phyloP scores from a whole-genome alignment of 2,329 filamentous ascomycete species.

The Anisogramma anomala region DNA sequence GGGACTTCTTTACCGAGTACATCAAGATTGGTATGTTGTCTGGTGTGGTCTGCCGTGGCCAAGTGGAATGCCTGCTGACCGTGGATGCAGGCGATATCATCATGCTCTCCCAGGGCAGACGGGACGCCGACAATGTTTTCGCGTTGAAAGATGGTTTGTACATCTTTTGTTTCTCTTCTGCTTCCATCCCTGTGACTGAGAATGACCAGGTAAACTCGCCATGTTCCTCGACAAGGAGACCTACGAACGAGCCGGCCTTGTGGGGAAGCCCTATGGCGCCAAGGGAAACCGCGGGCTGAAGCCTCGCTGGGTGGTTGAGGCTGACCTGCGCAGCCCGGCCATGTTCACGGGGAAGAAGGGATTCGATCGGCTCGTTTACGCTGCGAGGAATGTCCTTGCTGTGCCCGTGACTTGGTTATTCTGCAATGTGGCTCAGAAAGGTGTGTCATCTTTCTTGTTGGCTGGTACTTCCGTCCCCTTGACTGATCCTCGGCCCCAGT shows the following conservation, averaged over 20 bases:
- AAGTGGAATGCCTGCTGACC: not conserved
- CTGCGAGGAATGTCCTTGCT: conserved; percentile 65
- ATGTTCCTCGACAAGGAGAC: conserved; percentile 70
- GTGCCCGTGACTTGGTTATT: conserved; percentile 66
- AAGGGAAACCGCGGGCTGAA: conserved; percentile 50
- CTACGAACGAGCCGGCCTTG: conserved; percentile 73
- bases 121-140: conserved; percentile 61
- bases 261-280: conserved; percentile 53
- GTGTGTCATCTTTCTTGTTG: conserved; percentile 24
- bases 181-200: conserved; percentile 6
- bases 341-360: conserved; percentile 78
- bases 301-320: conserved; percentile 63
- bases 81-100: conserved; percentile 53
- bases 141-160: conserved; percentile 53
- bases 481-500: conserved; percentile 23
- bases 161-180: not conserved
- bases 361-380: conserved; percentile 67
- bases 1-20: conserved; percentile 71
- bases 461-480: conserved; percentile 11
- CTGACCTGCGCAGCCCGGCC: conserved; percentile 59
- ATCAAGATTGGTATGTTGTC: conserved; percentile 47
- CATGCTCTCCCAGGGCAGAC: conserved; percentile 71
- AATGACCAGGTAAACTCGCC: conserved; percentile 48
- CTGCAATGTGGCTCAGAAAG: conserved; percentile 43
- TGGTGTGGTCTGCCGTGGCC: conserved; percentile 36